These are phyloP conservation scores for Penicillium canescens DNA, from an alignment of 495 filamentous ascomycete species.

Conservation along the genomic window DNA sequence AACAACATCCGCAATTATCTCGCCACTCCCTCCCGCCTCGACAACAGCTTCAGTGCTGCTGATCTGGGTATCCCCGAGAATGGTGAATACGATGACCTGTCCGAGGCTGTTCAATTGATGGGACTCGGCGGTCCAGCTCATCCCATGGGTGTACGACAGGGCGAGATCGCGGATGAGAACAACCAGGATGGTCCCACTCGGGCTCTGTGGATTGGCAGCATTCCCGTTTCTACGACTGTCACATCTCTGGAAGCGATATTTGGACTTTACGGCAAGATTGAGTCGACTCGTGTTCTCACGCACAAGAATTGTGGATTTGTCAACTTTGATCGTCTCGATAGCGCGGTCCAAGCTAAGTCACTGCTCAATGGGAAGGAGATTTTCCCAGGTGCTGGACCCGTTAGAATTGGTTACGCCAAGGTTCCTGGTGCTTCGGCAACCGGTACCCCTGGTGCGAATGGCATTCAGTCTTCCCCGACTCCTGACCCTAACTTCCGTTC, in stretches of 20 bases:
- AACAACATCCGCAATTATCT: slow-evolving; percentile 75
- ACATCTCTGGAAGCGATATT: slow-evolving; percentile 94
- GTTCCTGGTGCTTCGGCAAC: slow-evolving; percentile 78
- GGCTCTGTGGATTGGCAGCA: slow-evolving; percentile 95
- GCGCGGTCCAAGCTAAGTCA: slow-evolving; percentile 83
- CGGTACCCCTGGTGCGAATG: slow-evolving; percentile 81
- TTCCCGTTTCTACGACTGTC: slow-evolving; percentile 94
- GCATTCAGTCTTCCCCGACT: slow-evolving; percentile 86
- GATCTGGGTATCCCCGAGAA: slow-evolving; percentile 74
- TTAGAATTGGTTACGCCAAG: slow-evolving; percentile 96
- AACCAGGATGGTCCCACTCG: slow-evolving; percentile 88
- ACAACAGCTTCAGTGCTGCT: slow-evolving; percentile 77
- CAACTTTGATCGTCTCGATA: slow-evolving; percentile 89
- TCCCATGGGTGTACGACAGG: slow-evolving; percentile 50
- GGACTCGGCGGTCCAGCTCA: slow-evolving; percentile 63
- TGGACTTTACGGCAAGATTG: slow-evolving; percentile 82
- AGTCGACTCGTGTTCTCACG: slow-evolving; percentile 89
- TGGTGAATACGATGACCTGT: slow-evolving; percentile 68
- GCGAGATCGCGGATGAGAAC: slow-evolving; percentile 61
- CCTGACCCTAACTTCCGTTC: slow-evolving; percentile 67
- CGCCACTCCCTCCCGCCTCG: slow-evolving; percentile 74
- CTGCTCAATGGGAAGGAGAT: slow-evolving; percentile 95
- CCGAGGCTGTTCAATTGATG: slow-evolving; percentile 78
- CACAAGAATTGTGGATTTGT: slow-evolving; percentile 99
- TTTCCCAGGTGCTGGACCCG: slow-evolving; percentile 93